These are phyloP conservation scores for Penicillium freii DNA, from an alignment of 2,329 filamentous ascomycete genomes.

Conservation along the genomic window DNA sequence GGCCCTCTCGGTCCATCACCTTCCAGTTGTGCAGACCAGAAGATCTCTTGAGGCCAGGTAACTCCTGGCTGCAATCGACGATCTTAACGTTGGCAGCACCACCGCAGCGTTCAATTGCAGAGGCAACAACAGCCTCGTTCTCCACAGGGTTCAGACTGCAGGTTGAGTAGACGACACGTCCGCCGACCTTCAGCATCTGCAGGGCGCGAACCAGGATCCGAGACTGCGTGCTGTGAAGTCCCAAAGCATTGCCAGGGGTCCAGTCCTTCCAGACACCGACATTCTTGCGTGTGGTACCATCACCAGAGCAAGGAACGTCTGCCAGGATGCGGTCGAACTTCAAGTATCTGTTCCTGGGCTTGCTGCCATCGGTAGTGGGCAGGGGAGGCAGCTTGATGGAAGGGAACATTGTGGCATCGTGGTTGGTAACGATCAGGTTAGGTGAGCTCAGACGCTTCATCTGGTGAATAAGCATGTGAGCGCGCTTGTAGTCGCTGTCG, in stretches of 20 bases:
- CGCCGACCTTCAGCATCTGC: constrained; percentile 93
- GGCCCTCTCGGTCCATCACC: constrained; percentile 82
- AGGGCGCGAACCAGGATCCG: constrained; percentile 87
- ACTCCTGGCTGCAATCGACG: constrained; percentile 74
- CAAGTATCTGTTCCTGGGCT: constrained; percentile 66
- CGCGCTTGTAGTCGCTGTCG: constrained; percentile 93
- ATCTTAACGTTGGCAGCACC: constrained; percentile 78
- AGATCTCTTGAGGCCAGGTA: constrained; percentile 72
- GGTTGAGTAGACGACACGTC: constrained; percentile 93
- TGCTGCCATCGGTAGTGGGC: constrained; percentile 53
- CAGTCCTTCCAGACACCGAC: constrained; percentile 92
- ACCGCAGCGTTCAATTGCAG: constrained; percentile 86
- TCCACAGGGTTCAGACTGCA: constrained; percentile 99
- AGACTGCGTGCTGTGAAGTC: constrained; percentile 81
- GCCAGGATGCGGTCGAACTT: constrained; percentile 97
- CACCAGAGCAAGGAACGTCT: constrained; percentile 94
- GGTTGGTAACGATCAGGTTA: constrained; percentile 94
- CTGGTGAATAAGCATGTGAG: constrained; percentile 96
- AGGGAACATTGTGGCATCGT: constrained; percentile 94
- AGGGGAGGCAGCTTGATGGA: constrained; percentile 77
- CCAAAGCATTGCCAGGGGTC: constrained; percentile 81
- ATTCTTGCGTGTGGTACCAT: constrained; percentile 93
- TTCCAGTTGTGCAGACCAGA: constrained; percentile 80
- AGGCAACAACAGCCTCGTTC: constrained; percentile 87
- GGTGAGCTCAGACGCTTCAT: constrained; percentile 95